Conservation (phyloP, 768 basidiomycete genomes). For the Pleurotus djamor region DNA sequence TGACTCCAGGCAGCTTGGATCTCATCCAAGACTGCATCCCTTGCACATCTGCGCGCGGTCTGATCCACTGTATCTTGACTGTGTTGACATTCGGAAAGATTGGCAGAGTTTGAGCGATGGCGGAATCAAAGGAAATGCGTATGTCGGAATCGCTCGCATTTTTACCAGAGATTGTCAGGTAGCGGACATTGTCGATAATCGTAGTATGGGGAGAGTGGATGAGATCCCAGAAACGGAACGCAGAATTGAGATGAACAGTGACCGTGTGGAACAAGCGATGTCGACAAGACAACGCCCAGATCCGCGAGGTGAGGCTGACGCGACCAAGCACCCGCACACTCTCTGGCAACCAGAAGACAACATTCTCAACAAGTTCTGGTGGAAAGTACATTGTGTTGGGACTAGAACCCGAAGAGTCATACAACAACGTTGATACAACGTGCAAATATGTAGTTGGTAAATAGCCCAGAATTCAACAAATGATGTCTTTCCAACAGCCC, state of each 20-base stretch:
- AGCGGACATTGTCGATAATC: neutral
- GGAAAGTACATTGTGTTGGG: neutral
- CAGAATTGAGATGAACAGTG: constrained; percentile 9
- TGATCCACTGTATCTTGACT: too few relatives aligned
- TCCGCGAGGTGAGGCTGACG: constrained; percentile 18
- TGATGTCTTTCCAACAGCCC: constrained; percentile 52
- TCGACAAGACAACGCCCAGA: constrained; percentile 15
- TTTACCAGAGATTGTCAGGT: neutral
- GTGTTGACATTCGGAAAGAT: too few relatives aligned
- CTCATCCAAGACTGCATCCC: neutral
- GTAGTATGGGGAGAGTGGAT: constrained; percentile 4
- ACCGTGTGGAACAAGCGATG: constrained; percentile 17
- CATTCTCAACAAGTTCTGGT: constrained; percentile 15
- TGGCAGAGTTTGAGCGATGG: too few relatives aligned
- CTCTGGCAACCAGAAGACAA: constrained; percentile 15
- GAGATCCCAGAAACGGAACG: constrained; percentile 9
- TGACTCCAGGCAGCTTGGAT: neutral
- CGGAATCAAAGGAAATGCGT: neutral
- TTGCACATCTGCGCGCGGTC: too few relatives aligned
- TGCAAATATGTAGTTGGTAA: neutral
- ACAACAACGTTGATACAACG: neutral
- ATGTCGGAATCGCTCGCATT: neutral
- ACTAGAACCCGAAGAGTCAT: too few relatives aligned
- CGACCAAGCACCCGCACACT: constrained; percentile 10
- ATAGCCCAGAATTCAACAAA: neutral